Base-by-base conservation (phyloP, 768 basidiomycete genomes). In the Amanita fuliginea region DNA sequence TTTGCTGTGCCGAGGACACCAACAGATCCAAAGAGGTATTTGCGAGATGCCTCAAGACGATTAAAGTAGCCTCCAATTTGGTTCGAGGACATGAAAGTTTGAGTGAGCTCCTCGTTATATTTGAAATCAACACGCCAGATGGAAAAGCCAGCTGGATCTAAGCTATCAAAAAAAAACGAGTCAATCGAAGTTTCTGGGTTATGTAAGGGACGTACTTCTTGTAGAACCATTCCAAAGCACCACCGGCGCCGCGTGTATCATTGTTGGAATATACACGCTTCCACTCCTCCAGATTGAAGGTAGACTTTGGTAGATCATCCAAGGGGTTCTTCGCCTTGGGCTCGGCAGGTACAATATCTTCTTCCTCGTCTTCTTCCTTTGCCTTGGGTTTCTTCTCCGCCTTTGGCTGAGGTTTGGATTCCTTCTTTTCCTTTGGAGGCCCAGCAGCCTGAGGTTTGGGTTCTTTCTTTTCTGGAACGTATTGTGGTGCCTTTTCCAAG, bases 251-350 rank as follows among this genome's bases (percentile, higher is more conserved):
- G 48, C 87, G 82, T 34, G 94, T 97, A n/a, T 97, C 93, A 66
- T 85, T 83, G 84, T 97, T 98, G 60, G 93, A 96, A 75, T 98
- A 99, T 39, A 87, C 85, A 40, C 90, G 83, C 67, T 97, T 97
- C 92, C 91, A 96, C 69, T 97, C 92, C 66, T 95, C 87, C 50
- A 92, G 80, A 72, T 91, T 91, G 68, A 89, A 81, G 4, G 77
- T 69, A 9, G 87, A 86, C 68, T 89, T 94, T 57, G 92, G 91
- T 35, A 97, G 80, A 54, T 78, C 75, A 55, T 96, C 95, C 46
- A 95, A 81, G 22, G 95, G 95, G 77, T 96, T 95, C 79, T 94
- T 93, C 51, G 68, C 77, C 65, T 95, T 95, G 56, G 94, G 90
- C 67, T 86, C 91, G 44, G 77, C 79, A 19, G 84, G 81, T 22